Evolutionary conservation across 116 monocot genomes (phyloP), one percentile per base, ranked within the genome.

Genomic region (Cymodocea nodosa): DNA sequence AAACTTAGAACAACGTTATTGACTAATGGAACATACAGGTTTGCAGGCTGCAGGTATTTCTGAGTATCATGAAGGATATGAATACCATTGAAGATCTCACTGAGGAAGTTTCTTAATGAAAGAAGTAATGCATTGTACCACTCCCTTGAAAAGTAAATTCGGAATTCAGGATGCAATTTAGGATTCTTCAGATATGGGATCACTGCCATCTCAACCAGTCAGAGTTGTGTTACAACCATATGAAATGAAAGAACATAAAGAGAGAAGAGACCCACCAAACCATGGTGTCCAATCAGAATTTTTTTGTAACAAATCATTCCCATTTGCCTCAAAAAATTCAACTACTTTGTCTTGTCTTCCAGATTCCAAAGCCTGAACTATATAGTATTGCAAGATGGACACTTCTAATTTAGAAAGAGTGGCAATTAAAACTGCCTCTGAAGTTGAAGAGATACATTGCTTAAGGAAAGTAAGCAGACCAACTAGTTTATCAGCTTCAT

Each of bases 111-210:
- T 57, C 81, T 68, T 57, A 99, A 76, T 19, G 92, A 99, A 64
- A 84, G 80, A 68, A 68, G 73, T 75, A 99, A 76, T 24, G 89
- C 82, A 70, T 99, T 86, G 63, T 76, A 76, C 98, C 98, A 99
- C 58, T 92, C 92, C 76, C 81, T 99, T 37, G 98, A 99, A 71
- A 99, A 99, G 71, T 92, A 99, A 24, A 92, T 80, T 63, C 80
- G 84, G 65, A 92, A 99, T 51, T 99, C 84, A 44, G 92, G 92
- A 79, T 92, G 81, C 82, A 86, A 56, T 61, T 69, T 86, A 60
- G 98, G 98, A 63, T 78, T 92, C 77, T 84, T 98, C 48, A 92
- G 53, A 76, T 99, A 99, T 50, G 86, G 89, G 80, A 99, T 77
- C 44, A 82, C 98, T 99, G 89, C 84, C 60, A 51, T 37, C 15